Evolutionary conservation across 1,284 basidiomycete species (phyloP).

Genomic region (Cryptococcus sp.): DNA sequence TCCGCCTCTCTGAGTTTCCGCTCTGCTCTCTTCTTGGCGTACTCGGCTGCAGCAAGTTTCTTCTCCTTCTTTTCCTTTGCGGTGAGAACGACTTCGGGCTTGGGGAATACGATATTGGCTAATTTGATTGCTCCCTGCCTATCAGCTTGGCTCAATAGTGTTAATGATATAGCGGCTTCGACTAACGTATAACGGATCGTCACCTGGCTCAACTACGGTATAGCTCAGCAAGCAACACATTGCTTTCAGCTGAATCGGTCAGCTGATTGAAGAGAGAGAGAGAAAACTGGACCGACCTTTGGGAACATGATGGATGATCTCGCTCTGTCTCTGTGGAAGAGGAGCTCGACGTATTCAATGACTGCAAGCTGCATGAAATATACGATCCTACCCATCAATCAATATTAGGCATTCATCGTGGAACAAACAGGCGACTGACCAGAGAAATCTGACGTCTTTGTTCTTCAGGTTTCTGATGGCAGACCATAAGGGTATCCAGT

Average conservation of each 20-base stretch:
- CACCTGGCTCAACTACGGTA: conserved; percentile 6
- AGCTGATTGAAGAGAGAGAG: not conserved
- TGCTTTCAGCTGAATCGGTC: conserved; percentile 20
- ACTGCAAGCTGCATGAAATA: conserved; percentile 25
- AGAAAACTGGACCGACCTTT: conserved; percentile 14
- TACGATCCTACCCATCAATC: conserved; percentile 15
- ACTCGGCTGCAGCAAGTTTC: not conserved
- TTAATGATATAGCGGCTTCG: not conserved
- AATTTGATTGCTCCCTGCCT: conserved; percentile 22
- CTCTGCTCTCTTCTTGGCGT: conserved; percentile 1
- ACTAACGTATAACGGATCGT: conserved; percentile 12
- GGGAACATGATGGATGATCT: conserved; percentile 28
- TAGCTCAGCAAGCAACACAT: conserved; percentile 21
- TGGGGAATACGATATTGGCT: conserved; percentile 17
- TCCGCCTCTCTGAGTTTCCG: not conserved
- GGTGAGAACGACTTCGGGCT: not conserved
- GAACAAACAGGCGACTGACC: conserved; percentile 10
- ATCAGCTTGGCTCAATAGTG: not conserved
- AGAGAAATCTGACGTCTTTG: conserved; percentile 15
- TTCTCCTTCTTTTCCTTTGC: conserved; percentile 5
- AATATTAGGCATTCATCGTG: not conserved
- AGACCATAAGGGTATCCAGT: conserved; percentile 21
- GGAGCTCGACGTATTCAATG: conserved; percentile 28
- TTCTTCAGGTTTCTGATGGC: conserved; percentile 17
- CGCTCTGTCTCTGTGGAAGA: conserved; percentile 22